These are phyloP conservation scores for Solanum chacoense DNA, from an alignment of 305 asterid species.

Conservation along the genomic window DNA sequence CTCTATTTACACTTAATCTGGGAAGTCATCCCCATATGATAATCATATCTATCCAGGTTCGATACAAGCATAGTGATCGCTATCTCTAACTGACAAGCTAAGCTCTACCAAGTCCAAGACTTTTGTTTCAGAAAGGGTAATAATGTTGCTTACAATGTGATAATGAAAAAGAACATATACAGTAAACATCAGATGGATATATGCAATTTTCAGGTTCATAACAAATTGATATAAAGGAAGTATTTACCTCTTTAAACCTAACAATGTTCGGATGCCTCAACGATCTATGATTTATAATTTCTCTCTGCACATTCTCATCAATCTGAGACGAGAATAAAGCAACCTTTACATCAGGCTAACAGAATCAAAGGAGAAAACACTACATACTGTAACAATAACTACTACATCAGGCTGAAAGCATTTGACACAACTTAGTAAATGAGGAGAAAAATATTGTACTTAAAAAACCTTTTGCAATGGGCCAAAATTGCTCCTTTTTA, in stretches of 20 bases:
- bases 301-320: slow-evolving; percentile 36
- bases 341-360: background rate
- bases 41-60: background rate
- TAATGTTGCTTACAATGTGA: background rate
- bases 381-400: background rate
- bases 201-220: background rate
- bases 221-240: background rate
- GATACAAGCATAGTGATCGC: background rate
- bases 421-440: background rate
- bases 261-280: slow-evolving; percentile 30
- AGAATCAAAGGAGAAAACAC: background rate
- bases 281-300: slow-evolving; percentile 32
- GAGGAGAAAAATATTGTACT: background rate
- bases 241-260: slow-evolving; percentile 32
- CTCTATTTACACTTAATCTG: background rate
- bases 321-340: slow-evolving; percentile 11
- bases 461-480: background rate
- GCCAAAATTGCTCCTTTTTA: background rate
- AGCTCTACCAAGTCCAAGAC: background rate
- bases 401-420: background rate
- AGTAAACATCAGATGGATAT: background rate
- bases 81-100: background rate
- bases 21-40: background rate
- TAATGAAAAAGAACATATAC: background rate
- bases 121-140: background rate